A percentile compares a stretch with the other conserved stretches of the same genome.
Evolutionary conservation across 352 stramenopile genomes (phyloP).

Genomic region (Plasmopara muralis): DNA sequence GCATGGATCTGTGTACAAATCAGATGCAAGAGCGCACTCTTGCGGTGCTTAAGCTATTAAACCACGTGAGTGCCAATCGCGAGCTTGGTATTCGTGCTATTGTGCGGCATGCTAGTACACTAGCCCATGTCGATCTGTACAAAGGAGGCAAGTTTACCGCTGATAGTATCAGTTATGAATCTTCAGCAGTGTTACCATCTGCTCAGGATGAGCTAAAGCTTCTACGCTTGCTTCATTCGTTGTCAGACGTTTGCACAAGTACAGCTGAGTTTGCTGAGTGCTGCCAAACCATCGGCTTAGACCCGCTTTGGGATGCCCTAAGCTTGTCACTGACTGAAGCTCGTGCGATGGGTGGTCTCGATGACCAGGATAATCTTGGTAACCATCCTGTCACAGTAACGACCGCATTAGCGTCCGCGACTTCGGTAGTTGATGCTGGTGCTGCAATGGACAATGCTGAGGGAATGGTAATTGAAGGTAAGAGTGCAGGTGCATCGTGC

Average conservation of each 20-base stretch:
- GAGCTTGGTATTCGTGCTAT: slow-evolving; percentile 59
- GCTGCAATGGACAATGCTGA: slow-evolving; percentile 56
- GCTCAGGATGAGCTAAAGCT: slow-evolving; percentile 92
- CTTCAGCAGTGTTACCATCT: slow-evolving; percentile 68
- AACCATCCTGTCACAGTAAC: slow-evolving; percentile 3
- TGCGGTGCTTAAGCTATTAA: slow-evolving; percentile 71
- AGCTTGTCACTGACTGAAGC: slow-evolving; percentile 72
- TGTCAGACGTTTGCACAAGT: slow-evolving; percentile 81
- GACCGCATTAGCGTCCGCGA: slow-evolving; percentile 18
- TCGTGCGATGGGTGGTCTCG: slow-evolving; percentile 54
- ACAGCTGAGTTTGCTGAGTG: slow-evolving; percentile 67
- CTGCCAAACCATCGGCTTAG: slow-evolving; percentile 58
- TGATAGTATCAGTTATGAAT: slow-evolving; percentile 39
- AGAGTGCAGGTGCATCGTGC: slow-evolving; percentile 81
- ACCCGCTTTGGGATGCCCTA: slow-evolving; percentile 71
- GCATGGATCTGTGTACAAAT: slow-evolving; percentile 69
- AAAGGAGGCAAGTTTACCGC: slow-evolving; percentile 15
- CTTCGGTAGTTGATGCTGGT: slow-evolving; percentile 31
- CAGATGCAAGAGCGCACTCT: slow-evolving; percentile 82
- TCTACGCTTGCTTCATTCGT: slow-evolving; percentile 93
- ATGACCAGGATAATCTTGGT: slow-evolving; percentile 44
- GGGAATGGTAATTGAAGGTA: slow-evolving; percentile 80
- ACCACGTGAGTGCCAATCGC: slow-evolving; percentile 54
- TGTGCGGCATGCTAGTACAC: slow-evolving; percentile 44
- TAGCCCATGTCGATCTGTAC: slow-evolving; percentile 36